Base-by-base conservation (phyloP, 345 rosid species). In the Brassica juncea region DNA sequence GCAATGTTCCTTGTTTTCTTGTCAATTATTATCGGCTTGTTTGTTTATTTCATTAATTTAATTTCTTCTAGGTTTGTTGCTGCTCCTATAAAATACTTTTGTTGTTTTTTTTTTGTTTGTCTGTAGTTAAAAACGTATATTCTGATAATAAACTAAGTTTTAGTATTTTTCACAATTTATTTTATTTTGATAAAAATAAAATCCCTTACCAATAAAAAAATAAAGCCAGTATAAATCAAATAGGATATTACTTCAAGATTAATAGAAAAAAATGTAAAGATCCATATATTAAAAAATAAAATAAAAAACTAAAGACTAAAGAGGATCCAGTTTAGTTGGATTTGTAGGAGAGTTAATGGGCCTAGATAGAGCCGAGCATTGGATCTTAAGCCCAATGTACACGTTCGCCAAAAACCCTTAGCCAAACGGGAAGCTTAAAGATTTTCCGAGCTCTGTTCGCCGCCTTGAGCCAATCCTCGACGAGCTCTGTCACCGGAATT, bases 401-500 rank as follows among this genome's bases (percentile, higher is more conserved):
- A 0, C 70, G 65, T 77, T 49, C 52, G 32, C 39, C 55, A 57
- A 71, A 70, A 78, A 66, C 81, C 81, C 68, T 78, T 19, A 0
- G 25, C n/a, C 27, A 12, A 52, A 55, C 23, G 2, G 3, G 31
- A 77, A 54, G 59, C 59, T 54, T 2, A 0, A 6, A 55, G 5
- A 19, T 69, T 59, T 47, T 47, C 80, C 71, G 81, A 77, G 44
- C 81, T 57, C 39, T 54, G 4, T 78, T 42, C 55, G 77, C 68
- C 77, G 77, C 44, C 71, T 52, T 61, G 54, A 52, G 7, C 6
- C 52, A 49, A 44, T 63, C 58, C 16, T 69, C 69, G 77, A 35
- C 72, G 68, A 72, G 0, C 28, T n/a, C 54, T 42, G 27, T 63
- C 62, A 66, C 73, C 72, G 66, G 77, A 72, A 4, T 30, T 19